Percentiles rank a stretch among this genome's conserved stretches.
These are phyloP conservation scores for Phytophthora ramorum DNA, from an alignment of 352 stramenopile genomes.

Conservation along the genomic window DNA sequence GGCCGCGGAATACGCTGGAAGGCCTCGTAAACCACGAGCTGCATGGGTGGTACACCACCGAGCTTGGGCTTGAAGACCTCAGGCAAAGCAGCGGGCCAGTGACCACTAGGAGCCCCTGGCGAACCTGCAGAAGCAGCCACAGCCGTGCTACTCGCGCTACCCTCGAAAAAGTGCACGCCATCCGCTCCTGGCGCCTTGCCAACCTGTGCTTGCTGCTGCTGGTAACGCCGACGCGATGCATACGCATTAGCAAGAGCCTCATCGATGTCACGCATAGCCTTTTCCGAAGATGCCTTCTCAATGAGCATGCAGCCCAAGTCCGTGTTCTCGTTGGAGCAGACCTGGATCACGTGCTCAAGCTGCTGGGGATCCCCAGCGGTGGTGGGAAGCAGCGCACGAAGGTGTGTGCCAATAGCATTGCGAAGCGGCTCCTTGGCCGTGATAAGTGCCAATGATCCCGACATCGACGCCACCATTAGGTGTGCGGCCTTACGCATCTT, in stretches of 20 bases:
- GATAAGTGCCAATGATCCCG: conserved; percentile 97
- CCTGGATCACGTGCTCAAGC: conserved; percentile 97
- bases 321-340: conserved; percentile 98
- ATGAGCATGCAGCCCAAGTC: conserved; percentile 99
- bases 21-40: conserved; percentile 98
- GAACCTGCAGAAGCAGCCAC: conserved; percentile 43
- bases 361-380: conserved; percentile 89
- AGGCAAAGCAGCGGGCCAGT: conserved; percentile 85
- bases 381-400: conserved; percentile 93
- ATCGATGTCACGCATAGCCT: conserved; percentile 98
- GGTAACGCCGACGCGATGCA: conserved; percentile 78
- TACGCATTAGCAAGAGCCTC: conserved; percentile 93
- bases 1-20: conserved; percentile 96
- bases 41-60: conserved; percentile 91
- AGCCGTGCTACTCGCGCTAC: conserved; percentile 42
- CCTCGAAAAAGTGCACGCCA: conserved; percentile 83
- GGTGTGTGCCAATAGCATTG: conserved; percentile 97
- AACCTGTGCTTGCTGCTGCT: conserved; percentile 85
- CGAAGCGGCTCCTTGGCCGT: conserved; percentile 98
- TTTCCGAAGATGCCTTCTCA: conserved; percentile 99
- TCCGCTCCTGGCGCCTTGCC: conserved; percentile 71
- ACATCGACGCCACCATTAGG: conserved; percentile 98
- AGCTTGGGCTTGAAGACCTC: conserved; percentile 95
- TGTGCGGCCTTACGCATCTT: conserved; percentile 98
- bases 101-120: conserved; percentile 42